phyloP scores from a whole-genome alignment of 768 basidiomycete genomes.

The Floccularia luteovirens region DNA sequence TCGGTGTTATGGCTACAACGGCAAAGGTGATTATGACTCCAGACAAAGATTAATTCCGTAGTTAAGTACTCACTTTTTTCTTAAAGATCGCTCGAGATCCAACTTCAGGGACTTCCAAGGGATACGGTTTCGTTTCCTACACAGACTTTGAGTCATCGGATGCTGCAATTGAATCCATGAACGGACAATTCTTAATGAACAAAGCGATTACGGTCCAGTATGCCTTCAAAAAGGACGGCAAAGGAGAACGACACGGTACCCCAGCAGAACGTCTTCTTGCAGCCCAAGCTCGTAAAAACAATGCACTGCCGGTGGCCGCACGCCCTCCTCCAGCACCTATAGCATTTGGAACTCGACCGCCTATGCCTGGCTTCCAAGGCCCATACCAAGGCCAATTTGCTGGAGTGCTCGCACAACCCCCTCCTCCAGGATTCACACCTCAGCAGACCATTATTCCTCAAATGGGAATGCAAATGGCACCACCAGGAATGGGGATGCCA shows the following conservation, averaged over 20 bases:
- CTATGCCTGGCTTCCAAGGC: conserved; percentile 65
- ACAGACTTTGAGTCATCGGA: conserved; percentile 98
- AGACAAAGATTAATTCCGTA: conserved; percentile 7
- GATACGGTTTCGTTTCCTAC: conserved; percentile 96
- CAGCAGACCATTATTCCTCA: conserved; percentile 60
- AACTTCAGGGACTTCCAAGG: conserved; percentile 78
- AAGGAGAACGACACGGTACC: conserved; percentile 96
- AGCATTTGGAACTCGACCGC: conserved; percentile 59
- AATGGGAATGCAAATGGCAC: conserved; percentile 34
- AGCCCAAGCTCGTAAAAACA: conserved; percentile 93
- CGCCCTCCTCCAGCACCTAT: conserved; percentile 73
- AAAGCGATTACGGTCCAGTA: conserved; percentile 97
- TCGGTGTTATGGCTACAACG: conserved; percentile 87
- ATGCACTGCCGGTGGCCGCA: conserved; percentile 72
- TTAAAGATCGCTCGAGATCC: conserved; percentile 88
- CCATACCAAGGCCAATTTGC: conserved; percentile 93
- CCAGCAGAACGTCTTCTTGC: conserved; percentile 94
- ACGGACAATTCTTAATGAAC: conserved; percentile 96
- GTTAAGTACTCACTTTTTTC: conserved; percentile 4
- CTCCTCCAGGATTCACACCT: conserved; percentile 72
- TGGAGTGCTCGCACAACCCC: conserved; percentile 75
- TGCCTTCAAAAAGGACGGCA: conserved; percentile 99
- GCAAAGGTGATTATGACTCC: conserved; percentile 68
- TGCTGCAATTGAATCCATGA: conserved; percentile 95
- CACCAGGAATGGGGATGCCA: conserved; percentile 25